Evolutionary conservation across 208 protist species (phyloP), one percentile per base, ranked within the genome.

Genomic region (Leptomonas seymouri): DNA sequence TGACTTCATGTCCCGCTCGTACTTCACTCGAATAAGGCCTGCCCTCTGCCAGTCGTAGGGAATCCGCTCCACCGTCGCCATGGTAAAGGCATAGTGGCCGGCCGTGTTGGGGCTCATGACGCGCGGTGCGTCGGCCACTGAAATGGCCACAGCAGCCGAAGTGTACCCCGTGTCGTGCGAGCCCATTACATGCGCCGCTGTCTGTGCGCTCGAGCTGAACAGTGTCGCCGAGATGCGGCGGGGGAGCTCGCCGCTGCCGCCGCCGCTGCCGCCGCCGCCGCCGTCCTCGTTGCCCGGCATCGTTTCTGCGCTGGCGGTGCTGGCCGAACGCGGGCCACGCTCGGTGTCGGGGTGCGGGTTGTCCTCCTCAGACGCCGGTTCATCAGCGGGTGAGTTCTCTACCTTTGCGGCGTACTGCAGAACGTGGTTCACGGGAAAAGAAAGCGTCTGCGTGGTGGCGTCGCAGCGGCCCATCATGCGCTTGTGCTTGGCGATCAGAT

Each of bases 381-480:
- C 39, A 3, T 6, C 48, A 8, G 44, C 12, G 23, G 23, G 18
- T 12, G 18, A 39, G 3, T 7, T 2, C 44, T 48, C 44, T 5
- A 39, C 44, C 39, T 49, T 56, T 1, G 9, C 34, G 20, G 39
- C 57, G 48, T 60, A 50, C 27, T 61, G 0, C 18, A 36, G 76
- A 61, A 55, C 30, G n/a, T 45, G 30, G 44, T 42, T 41, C 44
- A 59, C 36, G 8, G 49, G 68, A 15, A 74, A 57, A 7, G 62
- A 68, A 14, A 71, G 46, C 11, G 86, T 92, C 77, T 92, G 89
- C 61, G 89, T 94, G 42, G 74, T 68, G 42, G 79, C 86, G 69
- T 91, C 82, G 65, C 78, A 66, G 31, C 71, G 76, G 11, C 36
- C 30, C 23, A 66, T 73, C 65, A 84, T 74, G 31, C 65, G 70